Base-by-base conservation (phyloP, 805 yeast species). In the Ogataea pignaliae region DNA sequence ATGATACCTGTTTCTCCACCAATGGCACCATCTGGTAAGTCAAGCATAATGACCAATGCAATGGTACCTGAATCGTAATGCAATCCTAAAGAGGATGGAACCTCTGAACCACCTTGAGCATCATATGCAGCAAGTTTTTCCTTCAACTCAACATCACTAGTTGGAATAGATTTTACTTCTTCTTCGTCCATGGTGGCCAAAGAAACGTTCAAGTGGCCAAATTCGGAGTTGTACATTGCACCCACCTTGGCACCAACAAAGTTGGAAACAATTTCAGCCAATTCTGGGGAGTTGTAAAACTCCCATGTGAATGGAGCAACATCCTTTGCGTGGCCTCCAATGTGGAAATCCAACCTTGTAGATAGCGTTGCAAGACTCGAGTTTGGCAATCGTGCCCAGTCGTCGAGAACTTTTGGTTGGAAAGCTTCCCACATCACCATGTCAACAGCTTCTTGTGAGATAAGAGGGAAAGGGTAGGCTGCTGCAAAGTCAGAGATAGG, bases 361-460 rank as follows among this genome's bases (percentile, higher is more conserved):
- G 56, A 57, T 35, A 52, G 54, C 11, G 41, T 58, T 11, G 63
- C 47, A 14, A 63, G 43, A 40, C 55, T 59, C 10, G 69, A 64
- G 39, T 56, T 60, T 12, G 69, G 66, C 12, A 61, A 52, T 42
- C 81, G 63, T 14, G 73, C 77, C 53, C 66, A 68, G 31, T 66
- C 63, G 43, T 64, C 46, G 42, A 77, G 66, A 6, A 64, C 56
- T 26, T 72, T 72, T 47, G 73, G 72, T 37, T 60, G 56, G 51
- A 78, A 64, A 16, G 75, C 56, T 54, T 79, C 83, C 59, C 72
- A 70, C 50, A 74, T 69, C 75, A 79, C 70, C 52, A 79, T 72
- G 34, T 70, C 70, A 41, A 77, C 65, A 3, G 83, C 83, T 52
- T 79, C 83, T 37, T 73, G 73, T 1, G 82, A 73, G 58, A 79